A percentile compares a stretch with the other conserved stretches of the same genome.
phyloP scores from a whole-genome alignment of 345 rosid species.

The Boechera retrofracta region DNA sequence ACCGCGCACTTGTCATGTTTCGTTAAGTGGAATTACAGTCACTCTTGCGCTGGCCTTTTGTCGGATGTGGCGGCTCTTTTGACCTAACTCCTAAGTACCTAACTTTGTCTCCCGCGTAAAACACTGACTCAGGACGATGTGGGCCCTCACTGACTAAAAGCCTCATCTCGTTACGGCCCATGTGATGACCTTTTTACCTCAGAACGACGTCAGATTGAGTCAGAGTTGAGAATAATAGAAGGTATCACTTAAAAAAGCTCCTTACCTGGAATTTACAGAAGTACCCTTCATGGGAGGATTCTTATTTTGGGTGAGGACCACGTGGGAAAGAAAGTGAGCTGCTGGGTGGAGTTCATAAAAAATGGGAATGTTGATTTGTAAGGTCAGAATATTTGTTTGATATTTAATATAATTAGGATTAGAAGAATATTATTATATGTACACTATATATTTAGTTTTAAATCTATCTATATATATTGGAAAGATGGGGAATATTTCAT shows the following conservation, averaged over 20 bases:
- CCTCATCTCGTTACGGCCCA: conserved; percentile 38
- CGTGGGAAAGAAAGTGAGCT: conserved; percentile 37
- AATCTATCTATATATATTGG: not conserved
- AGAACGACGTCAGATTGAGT: conserved; percentile 45
- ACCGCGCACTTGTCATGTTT: conserved; percentile 40
- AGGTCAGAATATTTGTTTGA: conserved; percentile 34
- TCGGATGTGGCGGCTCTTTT: conserved; percentile 53
- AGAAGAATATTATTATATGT: conserved; percentile 24
- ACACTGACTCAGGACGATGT: conserved; percentile 9
- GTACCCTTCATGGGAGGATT: conserved; percentile 25
- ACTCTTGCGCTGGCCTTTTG: conserved; percentile 49
- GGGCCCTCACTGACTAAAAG: conserved; percentile 18
- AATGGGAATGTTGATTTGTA: conserved; percentile 28
- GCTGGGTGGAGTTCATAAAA: conserved; percentile 30
- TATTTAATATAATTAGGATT: conserved; percentile 34
- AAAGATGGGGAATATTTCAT: conserved; percentile 35
- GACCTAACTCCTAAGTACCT: not conserved
- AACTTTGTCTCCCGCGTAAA: conserved; percentile 27
- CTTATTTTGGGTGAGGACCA: conserved; percentile 35
- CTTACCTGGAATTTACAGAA: not conserved
- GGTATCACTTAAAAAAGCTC: conserved; percentile 29
- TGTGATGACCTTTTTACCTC: conserved; percentile 38
- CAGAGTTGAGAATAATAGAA: conserved; percentile 44
- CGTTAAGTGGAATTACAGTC: conserved; percentile 43
- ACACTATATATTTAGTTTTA: conserved; percentile 31